These are phyloP conservation scores for Penicillium sp. DNA, from an alignment of 2,329 filamentous ascomycete genomes.

Conservation along the genomic window DNA sequence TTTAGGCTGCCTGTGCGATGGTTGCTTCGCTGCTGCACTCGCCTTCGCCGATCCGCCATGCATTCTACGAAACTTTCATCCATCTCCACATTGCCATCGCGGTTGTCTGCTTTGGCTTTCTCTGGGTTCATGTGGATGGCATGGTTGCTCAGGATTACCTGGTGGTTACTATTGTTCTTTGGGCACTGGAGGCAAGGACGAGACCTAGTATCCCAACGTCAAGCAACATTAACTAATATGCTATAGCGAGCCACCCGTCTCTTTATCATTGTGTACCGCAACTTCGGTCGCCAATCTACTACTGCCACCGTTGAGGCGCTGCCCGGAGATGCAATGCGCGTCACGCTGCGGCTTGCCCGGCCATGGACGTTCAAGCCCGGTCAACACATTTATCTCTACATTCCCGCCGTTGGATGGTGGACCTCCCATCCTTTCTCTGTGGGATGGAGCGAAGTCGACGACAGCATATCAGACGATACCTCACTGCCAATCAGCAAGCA, in stretches of 20 bases:
- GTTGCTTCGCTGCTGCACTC: constrained; percentile 66
- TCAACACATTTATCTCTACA: constrained; percentile 71
- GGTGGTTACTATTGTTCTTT: constrained; percentile 70
- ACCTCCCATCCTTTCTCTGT: constrained; percentile 77
- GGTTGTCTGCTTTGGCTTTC: constrained; percentile 63
- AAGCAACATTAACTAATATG: constrained; percentile 13
- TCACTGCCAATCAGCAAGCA: constrained; percentile 47
- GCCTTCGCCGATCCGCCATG: constrained; percentile 72
- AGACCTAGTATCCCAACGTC: background rate
- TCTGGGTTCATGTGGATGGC: constrained; percentile 73
- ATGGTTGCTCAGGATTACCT: constrained; percentile 73
- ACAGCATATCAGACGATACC: constrained; percentile 45
- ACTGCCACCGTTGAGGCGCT: constrained; percentile 65
- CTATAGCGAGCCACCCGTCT: constrained; percentile 58
- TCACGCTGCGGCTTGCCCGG: constrained; percentile 67
- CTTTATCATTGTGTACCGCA: constrained; percentile 62
- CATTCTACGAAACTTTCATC: constrained; percentile 93
- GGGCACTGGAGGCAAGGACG: constrained; percentile 61
- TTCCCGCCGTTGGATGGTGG: constrained; percentile 64
- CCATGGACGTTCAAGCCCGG: constrained; percentile 66
- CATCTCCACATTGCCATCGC: constrained; percentile 78
- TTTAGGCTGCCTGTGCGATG: constrained; percentile 54
- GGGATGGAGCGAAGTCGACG: constrained; percentile 65
- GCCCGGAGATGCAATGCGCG: constrained; percentile 66
- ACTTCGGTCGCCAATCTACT: constrained; percentile 58